These are phyloP conservation scores for Logfia minima DNA, from an alignment of 129 eudicot genomes.

Conservation along the genomic window DNA sequence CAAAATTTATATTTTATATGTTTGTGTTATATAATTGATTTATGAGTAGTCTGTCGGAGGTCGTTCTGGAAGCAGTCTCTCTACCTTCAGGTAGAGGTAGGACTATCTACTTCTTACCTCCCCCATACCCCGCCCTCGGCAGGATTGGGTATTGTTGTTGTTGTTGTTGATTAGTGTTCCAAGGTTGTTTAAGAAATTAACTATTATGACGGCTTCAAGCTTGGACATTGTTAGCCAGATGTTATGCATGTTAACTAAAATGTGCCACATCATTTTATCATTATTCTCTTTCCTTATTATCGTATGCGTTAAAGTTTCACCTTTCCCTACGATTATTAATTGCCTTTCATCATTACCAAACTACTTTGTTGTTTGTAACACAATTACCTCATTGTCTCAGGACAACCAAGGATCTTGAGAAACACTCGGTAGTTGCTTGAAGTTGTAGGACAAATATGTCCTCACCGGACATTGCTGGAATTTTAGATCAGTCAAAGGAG, in stretches of 20 bases:
- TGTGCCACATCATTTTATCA: not conserved
- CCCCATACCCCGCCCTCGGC: too few relatives aligned
- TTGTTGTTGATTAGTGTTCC: not conserved
- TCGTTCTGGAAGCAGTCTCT: too few relatives aligned
- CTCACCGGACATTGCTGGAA: constrained; percentile 59
- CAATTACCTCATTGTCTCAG: constrained; percentile 3
- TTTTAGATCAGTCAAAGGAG: constrained; percentile 74
- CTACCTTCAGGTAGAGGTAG: too few relatives aligned
- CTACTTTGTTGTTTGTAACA: not conserved
- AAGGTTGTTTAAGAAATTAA: not conserved
- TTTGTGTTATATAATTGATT: constrained; percentile 1
- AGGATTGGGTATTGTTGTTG: too few relatives aligned
- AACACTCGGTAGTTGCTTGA: constrained; percentile 9
- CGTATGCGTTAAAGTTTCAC: constrained; percentile 1
- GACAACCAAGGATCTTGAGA: constrained; percentile 19
- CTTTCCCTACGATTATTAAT: not conserved
- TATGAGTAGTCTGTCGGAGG: not conserved
- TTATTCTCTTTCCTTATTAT: not conserved
- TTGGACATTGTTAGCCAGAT: constrained; percentile 9
- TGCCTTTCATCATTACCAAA: not conserved
- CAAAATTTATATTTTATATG: constrained; percentile 6
- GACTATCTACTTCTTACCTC: too few relatives aligned
- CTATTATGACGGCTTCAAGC: constrained; percentile 7
- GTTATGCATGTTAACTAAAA: constrained; percentile 9
- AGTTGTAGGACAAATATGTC: constrained; percentile 45